Base-by-base conservation (phyloP, 495 filamentous ascomycete species). In the Xylaria intraflava region DNA sequence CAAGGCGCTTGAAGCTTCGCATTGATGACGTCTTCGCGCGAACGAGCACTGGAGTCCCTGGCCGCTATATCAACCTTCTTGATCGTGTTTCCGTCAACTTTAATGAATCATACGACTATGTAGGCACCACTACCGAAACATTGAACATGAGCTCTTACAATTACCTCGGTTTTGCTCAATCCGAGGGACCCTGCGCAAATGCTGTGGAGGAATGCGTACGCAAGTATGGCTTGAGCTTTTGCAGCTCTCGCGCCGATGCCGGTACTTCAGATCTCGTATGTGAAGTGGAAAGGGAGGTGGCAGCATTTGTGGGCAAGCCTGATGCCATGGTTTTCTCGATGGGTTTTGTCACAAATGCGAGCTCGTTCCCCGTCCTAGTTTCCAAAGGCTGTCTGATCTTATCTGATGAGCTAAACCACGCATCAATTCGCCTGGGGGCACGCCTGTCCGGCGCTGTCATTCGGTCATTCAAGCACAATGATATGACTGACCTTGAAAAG, bases 131-230 rank as follows among this genome's bases (percentile, higher is more conserved):
- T 44, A 97, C 93, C n/a, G 89, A 98, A 65, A 96, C 93, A 0
- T 72, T 98, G 52, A 98, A 98, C 68, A 83, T 98, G 83, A 96
- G 90, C 73, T 98, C 93, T 3, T 98, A 98, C 78, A 98, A 98
- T 65, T 98, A 98, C 61, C 87, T 98, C 6, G 93, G 93, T 24
- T 98, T 98, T 65, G 93, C 93, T 51, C 94, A 98, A 69, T 97
- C 93, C 0, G 90, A 96, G 62, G 93, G 93, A 14, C 92, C 92
- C 33, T 97, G 94, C 68, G 94, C 94, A 24, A 94, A 97, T 70
- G 83, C 87, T 22, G 89, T 92, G 6, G 93, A 97, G 72, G 87
- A 91, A 22, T 76, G 78, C 33, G 83, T 94, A 56, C 83, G 83
- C 66, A 89, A 86, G 66, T 90, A 93, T 57, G 90, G 91, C 27